Base-by-base conservation (phyloP, 768 basidiomycete genomes). In the Serendipita sp. region DNA sequence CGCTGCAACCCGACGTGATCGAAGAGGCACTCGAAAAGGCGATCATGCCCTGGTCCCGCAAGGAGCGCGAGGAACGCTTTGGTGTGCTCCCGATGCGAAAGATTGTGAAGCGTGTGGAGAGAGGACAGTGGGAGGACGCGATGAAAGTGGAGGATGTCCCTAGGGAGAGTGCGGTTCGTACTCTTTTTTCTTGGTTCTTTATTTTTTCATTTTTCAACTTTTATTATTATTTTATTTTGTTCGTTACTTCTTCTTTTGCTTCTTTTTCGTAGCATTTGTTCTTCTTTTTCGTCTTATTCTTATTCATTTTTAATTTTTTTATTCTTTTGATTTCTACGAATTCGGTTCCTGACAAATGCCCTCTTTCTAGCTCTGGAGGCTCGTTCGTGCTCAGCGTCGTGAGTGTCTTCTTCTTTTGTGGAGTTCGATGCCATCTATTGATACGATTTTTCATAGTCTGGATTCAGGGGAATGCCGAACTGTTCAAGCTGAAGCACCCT, bases 401-500 rank as follows among this genome's bases (percentile, higher is more conserved):
- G 4, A n/a, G 53, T 26, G 11, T 58, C 9, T 58, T 33, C 11
- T 9, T 33, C 28, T 13, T 28, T 51, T 26, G 42, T 42, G 42
- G 20, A 42, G 13, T 42, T 42, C n/a, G n/a, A n/a, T n/a, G n/a
- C n/a, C n/a, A n/a, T n/a, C n/a, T n/a, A n/a, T n/a, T n/a, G 42
- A 11, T 11, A 42, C 53, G 22, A 24, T 4, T 24, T n/a, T 58
- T 22, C 11, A 11, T 58, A 58, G 53, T 58, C 4, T 58, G 53
- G 53, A 58, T 28, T n/a, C 53, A 58, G 28, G 53, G 53, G 28
- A 26, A 58, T 28, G 11, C 22, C 22, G 53, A 58, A 9, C 31
- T 58, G 53, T 58, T 58, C 53, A 58, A 58, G 53, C 31, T 58
- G 9, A 58, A 58, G 31, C 53, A 58, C n/a, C 53, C 53, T 4